Conservation (phyloP, 805 yeast species). For the Saturnispora besseyi region DNA sequence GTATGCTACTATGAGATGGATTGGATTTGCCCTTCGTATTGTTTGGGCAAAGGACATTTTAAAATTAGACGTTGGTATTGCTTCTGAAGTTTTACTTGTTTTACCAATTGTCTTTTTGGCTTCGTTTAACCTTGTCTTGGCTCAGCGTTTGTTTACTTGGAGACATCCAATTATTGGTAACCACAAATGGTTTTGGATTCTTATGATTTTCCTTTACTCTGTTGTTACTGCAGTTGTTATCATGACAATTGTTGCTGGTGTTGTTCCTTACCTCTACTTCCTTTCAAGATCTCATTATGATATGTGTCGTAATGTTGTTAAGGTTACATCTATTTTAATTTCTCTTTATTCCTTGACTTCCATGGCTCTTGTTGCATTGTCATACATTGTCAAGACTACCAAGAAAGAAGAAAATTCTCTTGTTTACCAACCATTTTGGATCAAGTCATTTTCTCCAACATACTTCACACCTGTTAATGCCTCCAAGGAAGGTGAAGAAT, state of each 20-base stretch:
- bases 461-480: slow-evolving; percentile 54
- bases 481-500: slow-evolving; percentile 24
- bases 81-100: slow-evolving; percentile 46
- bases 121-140: slow-evolving; percentile 52
- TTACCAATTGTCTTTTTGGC: slow-evolving; percentile 52
- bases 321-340: slow-evolving; percentile 41
- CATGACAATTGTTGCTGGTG: slow-evolving; percentile 63
- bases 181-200: slow-evolving; percentile 37
- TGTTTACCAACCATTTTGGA: slow-evolving; percentile 72
- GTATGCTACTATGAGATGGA: slow-evolving; percentile 42
- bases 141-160: slow-evolving; percentile 70
- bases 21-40: slow-evolving; percentile 53
- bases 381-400: slow-evolving; percentile 51
- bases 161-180: slow-evolving; percentile 66
- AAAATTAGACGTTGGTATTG: slow-evolving; percentile 40
- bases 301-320: slow-evolving; percentile 46
- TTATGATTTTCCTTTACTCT: slow-evolving; percentile 42
- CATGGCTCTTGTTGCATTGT: slow-evolving; percentile 36
- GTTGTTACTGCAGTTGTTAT: slow-evolving; percentile 49
- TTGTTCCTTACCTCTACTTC: slow-evolving; percentile 50
- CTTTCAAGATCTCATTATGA: slow-evolving; percentile 35
- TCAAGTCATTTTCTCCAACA: slow-evolving; percentile 47
- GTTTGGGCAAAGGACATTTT: slow-evolving; percentile 50
- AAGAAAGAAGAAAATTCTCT: slow-evolving; percentile 38
- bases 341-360: slow-evolving; percentile 47